phyloP scores from a whole-genome alignment of 2,329 filamentous ascomycete genomes.

The Talaromyces funiculosus region DNA sequence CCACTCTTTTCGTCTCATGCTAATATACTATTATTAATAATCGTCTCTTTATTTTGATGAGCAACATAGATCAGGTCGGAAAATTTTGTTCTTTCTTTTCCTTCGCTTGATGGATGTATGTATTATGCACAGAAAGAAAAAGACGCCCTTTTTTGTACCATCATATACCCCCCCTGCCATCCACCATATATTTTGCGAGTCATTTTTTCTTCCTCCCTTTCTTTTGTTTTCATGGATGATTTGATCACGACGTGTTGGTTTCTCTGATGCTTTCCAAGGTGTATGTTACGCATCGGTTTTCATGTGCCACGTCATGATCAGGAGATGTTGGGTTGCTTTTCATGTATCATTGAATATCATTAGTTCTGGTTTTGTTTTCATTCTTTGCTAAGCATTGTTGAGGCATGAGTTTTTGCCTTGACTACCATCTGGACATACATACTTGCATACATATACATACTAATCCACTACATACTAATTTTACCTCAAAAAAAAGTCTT shows the following conservation, averaged over 20 bases:
- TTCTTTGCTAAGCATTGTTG: neutral
- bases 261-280: neutral
- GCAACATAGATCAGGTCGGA: slow-evolving; percentile 22
- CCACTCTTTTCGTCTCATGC: slow-evolving; percentile 15
- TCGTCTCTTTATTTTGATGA: slow-evolving; percentile 13
- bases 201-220: neutral
- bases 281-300: neutral
- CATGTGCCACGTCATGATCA: neutral
- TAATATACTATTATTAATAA: slow-evolving; percentile 26
- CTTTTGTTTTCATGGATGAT: neutral
- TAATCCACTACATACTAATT: neutral
- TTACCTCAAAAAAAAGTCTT: neutral
- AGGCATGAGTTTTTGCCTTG: neutral
- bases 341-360: neutral
- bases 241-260: neutral
- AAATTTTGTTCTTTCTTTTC: neutral
- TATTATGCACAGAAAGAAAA: slow-evolving; percentile 1
- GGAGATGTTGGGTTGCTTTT: neutral
- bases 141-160: slow-evolving; percentile 7
- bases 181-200: slow-evolving; percentile 2
- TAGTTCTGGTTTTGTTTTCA: neutral
- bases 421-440: slow-evolving; percentile 1
- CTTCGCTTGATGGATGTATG: slow-evolving; percentile 6
- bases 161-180: slow-evolving; percentile 11
- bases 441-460: slow-evolving; percentile 4